A percentile compares a stretch with the other conserved stretches of the same genome.
Conservation (phyloP, 306 rosid species). For the Vigna trinervia region DNA sequence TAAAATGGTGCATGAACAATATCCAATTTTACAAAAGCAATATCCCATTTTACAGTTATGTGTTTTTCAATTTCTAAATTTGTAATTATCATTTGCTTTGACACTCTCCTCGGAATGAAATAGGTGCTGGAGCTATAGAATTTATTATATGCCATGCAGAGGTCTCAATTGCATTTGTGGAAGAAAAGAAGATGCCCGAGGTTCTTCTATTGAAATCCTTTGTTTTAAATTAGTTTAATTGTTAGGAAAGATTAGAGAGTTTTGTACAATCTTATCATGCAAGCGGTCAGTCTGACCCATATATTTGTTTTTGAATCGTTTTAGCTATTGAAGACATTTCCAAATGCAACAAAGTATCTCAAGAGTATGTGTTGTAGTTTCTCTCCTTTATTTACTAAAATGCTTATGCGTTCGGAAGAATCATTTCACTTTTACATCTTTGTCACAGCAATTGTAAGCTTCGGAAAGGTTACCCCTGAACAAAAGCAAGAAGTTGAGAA, state of each 20-base stretch:
- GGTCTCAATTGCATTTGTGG: constrained; percentile 75
- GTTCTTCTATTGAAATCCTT: constrained; percentile 47
- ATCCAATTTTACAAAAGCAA: constrained; percentile 20
- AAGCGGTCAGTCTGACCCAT: constrained; percentile 31
- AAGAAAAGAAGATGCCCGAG: constrained; percentile 90
- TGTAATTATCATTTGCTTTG: constrained; percentile 34
- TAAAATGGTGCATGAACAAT: constrained; percentile 20
- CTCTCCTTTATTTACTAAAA: constrained; percentile 35
- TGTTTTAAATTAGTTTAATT: constrained; percentile 10
- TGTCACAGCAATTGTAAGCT: constrained; percentile 84
- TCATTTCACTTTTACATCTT: constrained; percentile 34
- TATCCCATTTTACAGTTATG: constrained; percentile 18
- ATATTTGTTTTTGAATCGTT: constrained; percentile 37
- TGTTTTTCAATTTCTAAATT: constrained; percentile 21
- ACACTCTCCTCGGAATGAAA: constrained; percentile 44
- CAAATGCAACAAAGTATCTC: constrained; percentile 64
- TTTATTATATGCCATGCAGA: constrained; percentile 87
- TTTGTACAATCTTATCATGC: not conserved
- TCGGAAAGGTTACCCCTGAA: constrained; percentile 75
- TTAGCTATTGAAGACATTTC: constrained; percentile 87
- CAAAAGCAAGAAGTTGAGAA: constrained; percentile 73
- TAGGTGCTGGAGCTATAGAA: constrained; percentile 93
- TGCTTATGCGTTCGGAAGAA: constrained; percentile 6
- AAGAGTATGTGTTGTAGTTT: constrained; percentile 61
- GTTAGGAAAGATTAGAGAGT: constrained; percentile 31